phyloP scores from a whole-genome alignment of 257 asterid species.

The Galeopsis tetrahit region DNA sequence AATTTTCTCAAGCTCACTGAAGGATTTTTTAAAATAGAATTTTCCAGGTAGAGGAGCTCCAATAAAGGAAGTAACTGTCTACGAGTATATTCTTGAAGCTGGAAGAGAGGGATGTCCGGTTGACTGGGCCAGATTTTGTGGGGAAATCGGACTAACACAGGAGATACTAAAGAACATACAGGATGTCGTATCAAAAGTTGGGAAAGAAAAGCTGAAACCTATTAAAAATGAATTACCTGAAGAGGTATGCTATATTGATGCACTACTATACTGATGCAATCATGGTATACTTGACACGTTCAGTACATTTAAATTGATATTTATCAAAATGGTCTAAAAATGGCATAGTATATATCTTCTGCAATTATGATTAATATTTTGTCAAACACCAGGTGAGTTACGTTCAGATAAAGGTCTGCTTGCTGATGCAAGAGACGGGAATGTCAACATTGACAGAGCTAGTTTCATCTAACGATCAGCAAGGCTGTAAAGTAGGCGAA shows the following conservation, averaged over 20 bases:
- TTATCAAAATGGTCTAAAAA: background rate
- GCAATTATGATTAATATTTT: slow-evolving; percentile 19
- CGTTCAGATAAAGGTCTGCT: slow-evolving; percentile 58
- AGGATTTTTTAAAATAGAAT: slow-evolving; percentile 45
- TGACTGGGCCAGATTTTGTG: slow-evolving; percentile 78
- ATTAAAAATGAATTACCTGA: slow-evolving; percentile 86
- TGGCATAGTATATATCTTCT: background rate
- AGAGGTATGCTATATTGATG: slow-evolving; percentile 57
- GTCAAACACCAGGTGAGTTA: slow-evolving; percentile 63
- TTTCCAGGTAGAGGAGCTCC: slow-evolving; percentile 83
- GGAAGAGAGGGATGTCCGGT: slow-evolving; percentile 70
- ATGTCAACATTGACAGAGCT: slow-evolving; percentile 29
- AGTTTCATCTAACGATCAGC: slow-evolving; percentile 39
- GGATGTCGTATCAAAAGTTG: slow-evolving; percentile 63
- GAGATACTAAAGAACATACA: slow-evolving; percentile 54
- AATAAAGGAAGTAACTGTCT: slow-evolving; percentile 76
- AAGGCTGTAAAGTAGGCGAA: slow-evolving; percentile 37
- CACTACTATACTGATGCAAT: slow-evolving; percentile 24
- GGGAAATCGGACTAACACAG: slow-evolving; percentile 63
- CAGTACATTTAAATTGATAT: background rate
- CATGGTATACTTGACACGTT: slow-evolving; percentile 1
- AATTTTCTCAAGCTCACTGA: slow-evolving; percentile 18
- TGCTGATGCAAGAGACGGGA: slow-evolving; percentile 72
- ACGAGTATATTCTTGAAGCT: slow-evolving; percentile 76
- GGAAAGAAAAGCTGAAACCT: slow-evolving; percentile 81